phyloP scores from a whole-genome alignment of 345 rosid species.

The Brassica napus region DNA sequence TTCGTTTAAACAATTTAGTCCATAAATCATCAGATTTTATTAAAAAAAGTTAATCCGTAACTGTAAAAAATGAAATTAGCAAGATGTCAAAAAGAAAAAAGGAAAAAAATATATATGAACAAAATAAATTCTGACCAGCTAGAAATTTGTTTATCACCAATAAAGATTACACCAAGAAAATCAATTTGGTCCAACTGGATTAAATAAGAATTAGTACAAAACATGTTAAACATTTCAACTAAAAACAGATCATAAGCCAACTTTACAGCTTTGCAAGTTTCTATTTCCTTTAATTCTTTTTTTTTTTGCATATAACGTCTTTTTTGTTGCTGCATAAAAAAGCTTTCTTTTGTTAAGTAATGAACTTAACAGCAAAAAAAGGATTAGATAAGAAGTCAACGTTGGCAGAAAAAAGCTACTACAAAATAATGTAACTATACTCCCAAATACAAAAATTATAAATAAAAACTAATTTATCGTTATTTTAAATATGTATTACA shows the following conservation, averaged over 20 bases:
- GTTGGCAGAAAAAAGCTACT: not conserved
- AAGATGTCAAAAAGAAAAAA: no score
- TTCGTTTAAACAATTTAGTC: no score
- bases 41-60: no score
- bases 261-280: constrained; percentile 1
- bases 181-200: not conserved
- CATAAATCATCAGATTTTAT: no score
- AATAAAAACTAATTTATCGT: not conserved
- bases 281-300: not conserved
- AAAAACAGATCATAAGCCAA: not conserved
- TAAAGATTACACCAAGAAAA: not conserved
- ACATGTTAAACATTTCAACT: not conserved
- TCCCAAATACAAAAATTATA: not conserved
- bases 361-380: not conserved
- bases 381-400: not conserved
- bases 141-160: not conserved
- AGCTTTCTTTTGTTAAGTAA: not conserved
- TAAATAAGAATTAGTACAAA: not conserved
- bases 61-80: no score
- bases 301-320: not conserved
- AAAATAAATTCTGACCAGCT: not conserved
- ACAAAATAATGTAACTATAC: not conserved
- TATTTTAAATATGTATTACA: not conserved
- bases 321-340: not conserved
- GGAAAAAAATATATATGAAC: not conserved